These are phyloP conservation scores for Orbilia oligospora DNA, from an alignment of 2,329 filamentous ascomycete species.

Conservation along the genomic window DNA sequence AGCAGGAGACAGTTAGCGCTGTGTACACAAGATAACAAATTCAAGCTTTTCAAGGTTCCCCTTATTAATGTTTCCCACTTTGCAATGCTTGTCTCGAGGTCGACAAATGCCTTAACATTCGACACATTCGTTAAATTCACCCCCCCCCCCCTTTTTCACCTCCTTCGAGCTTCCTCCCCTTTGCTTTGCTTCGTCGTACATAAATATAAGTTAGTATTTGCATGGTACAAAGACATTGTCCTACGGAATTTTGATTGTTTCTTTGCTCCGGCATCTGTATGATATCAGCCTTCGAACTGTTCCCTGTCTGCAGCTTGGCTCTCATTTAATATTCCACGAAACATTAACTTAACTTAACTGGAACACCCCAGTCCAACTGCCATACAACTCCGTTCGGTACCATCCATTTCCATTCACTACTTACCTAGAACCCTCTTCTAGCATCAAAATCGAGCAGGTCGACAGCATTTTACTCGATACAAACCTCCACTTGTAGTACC, in stretches of 20 bases:
- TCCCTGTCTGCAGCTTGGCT: neutral
- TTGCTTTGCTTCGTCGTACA: neutral
- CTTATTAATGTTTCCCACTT: neutral
- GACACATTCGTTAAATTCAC: neutral
- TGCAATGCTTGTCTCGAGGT: too few relatives aligned
- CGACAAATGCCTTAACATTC: neutral
- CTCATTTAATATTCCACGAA: neutral
- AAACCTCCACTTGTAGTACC: neutral
- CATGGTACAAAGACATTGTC: neutral
- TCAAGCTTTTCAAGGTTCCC: neutral
- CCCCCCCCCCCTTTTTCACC: too few relatives aligned
- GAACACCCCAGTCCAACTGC: slow-evolving; percentile 21
- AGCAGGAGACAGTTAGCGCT: too few relatives aligned
- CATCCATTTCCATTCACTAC: slow-evolving; percentile 11
- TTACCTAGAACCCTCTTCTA: neutral
- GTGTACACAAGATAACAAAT: too few relatives aligned
- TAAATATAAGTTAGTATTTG: neutral
- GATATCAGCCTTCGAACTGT: too few relatives aligned
- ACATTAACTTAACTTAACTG: slow-evolving; percentile 1
- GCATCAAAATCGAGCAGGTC: slow-evolving; percentile 14
- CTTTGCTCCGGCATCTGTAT: too few relatives aligned
- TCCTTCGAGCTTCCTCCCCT: neutral
- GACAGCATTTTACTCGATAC: neutral
- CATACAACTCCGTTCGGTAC: slow-evolving; percentile 21
- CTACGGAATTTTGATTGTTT: neutral